Percentiles rank a stretch among this genome's conserved stretches.
phyloP scores from a whole-genome alignment of 257 asterid species.

The Solanum sejunctum region DNA sequence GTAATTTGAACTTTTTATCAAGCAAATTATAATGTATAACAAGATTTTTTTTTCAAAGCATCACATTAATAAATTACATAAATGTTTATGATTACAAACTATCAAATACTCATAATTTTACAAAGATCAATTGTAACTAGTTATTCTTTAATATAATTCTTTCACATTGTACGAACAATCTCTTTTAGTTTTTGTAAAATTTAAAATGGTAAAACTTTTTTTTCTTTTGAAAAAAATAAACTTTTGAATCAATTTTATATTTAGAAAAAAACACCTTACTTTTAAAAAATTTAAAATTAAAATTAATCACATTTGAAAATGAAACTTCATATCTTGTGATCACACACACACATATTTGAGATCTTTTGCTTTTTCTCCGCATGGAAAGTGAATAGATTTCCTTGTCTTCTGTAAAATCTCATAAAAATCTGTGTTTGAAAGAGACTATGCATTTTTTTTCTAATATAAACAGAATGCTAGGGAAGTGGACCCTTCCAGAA shows the following conservation, averaged over 20 bases:
- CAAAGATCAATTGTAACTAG: background rate
- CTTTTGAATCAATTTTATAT: too few relatives aligned
- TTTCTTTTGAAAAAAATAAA: too few relatives aligned
- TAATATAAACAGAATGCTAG: background rate
- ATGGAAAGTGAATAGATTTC: constrained; percentile 19
- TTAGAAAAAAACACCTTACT: too few relatives aligned
- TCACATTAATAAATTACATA: background rate
- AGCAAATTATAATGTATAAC: background rate
- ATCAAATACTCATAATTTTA: background rate
- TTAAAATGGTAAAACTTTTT: too few relatives aligned
- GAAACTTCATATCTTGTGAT: too few relatives aligned
- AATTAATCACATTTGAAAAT: too few relatives aligned
- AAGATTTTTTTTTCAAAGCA: background rate
- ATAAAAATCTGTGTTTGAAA: background rate
- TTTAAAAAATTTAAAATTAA: too few relatives aligned
- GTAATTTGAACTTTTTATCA: background rate
- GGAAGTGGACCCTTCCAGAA: constrained; percentile 11
- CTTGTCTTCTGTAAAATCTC: background rate
- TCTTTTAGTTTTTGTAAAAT: too few relatives aligned
- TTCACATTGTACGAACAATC: background rate
- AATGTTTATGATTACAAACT: background rate
- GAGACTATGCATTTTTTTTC: constrained; percentile 9
- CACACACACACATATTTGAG: background rate
- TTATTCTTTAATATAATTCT: background rate
- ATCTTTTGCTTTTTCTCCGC: constrained; percentile 13